Evolutionary conservation across 1,284 basidiomycete species (phyloP), one percentile per base, ranked within the genome.

Genomic region (Boletus semigastroideus): DNA sequence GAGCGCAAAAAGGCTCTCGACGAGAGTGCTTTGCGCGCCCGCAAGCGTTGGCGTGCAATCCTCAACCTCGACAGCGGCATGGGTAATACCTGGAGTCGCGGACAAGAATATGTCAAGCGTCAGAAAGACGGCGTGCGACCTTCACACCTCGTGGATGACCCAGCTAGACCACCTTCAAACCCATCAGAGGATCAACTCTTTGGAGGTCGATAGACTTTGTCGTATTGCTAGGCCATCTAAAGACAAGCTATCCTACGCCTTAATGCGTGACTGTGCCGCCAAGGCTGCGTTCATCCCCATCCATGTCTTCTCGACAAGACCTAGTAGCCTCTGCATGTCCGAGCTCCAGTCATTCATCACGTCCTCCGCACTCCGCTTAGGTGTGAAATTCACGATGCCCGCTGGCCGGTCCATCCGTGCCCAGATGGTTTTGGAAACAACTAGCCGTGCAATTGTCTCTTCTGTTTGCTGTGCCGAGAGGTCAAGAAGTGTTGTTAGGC

Each of bases 311-410:
- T 92, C 90, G 6, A 88, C 87, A 13, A 90, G 70, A 17, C 86
- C 80, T 37, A 92, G 74, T 64, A 99, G 74, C 72, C 90, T 94
- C 66, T 90, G 87, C 82, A 99, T 92, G 66, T 99, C 95, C 20
- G 84, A 88, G 70, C 90, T 94, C 97, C 97, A 99, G 55, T 89
- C 89, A 65, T 99, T 99, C 81, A 99, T 87, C 7, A 92, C 86
- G 65, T 94, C 92, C 67, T 96, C 94, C 2, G 90, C 83, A 56
- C 80, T 87, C 66, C 78, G 78, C 71, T 84, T 86, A 62, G 78
- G 82, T 60, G 83, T 83, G 78, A 99, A 99, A 64, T 79, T 88
- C 52, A 99, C 85, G 51, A 98, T 80, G 0, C 94, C 94, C 0
- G 87, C 79, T 33, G 95, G 95, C 45, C 97, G 83, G 72, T 99